These are phyloP conservation scores for Escovopsis sp. DNA, from an alignment of 2,329 filamentous ascomycete species.

Conservation along the genomic window DNA sequence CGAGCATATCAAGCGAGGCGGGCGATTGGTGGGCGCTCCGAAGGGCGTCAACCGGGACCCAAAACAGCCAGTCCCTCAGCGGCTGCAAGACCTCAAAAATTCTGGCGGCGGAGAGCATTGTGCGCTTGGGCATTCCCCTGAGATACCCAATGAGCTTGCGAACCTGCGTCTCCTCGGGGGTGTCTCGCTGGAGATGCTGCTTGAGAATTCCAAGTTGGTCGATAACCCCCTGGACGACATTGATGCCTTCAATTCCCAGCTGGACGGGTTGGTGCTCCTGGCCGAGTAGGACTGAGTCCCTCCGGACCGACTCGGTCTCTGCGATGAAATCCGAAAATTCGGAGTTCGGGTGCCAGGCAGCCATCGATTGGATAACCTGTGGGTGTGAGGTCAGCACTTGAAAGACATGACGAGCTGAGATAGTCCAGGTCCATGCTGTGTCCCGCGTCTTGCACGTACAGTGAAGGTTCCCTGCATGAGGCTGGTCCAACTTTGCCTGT, in stretches of 20 bases:
- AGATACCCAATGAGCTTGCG: conserved; percentile 58
- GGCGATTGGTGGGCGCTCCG: conserved; percentile 62
- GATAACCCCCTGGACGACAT: conserved; percentile 50
- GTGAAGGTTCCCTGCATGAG: conserved; percentile 83
- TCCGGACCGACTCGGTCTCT: conserved; percentile 60
- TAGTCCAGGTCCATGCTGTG: neutral
- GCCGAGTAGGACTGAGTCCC: conserved; percentile 35
- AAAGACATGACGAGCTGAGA: neutral
- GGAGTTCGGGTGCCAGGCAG: conserved; percentile 79
- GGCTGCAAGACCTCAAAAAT: conserved; percentile 84
- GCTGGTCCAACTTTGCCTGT: conserved; percentile 81
- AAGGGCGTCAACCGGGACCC: conserved; percentile 75
- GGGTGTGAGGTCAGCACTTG: neutral
- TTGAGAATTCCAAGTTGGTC: conserved; percentile 54
- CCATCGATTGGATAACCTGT: conserved; percentile 85
- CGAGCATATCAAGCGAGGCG: conserved; percentile 66
- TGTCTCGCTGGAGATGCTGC: conserved; percentile 49
- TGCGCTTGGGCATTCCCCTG: conserved; percentile 54
- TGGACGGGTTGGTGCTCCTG: conserved; percentile 46
- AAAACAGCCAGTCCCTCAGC: conserved; percentile 86
- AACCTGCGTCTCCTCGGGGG: conserved; percentile 53
- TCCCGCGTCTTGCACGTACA: conserved; percentile 35
- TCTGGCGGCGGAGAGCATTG: conserved; percentile 56
- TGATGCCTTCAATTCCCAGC: conserved; percentile 54
- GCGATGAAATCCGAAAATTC: conserved; percentile 70